Evolutionary conservation across 2,329 filamentous ascomycete genomes (phyloP), one percentile per base, ranked within the genome.

Genomic region (Penicillium nordicum): DNA sequence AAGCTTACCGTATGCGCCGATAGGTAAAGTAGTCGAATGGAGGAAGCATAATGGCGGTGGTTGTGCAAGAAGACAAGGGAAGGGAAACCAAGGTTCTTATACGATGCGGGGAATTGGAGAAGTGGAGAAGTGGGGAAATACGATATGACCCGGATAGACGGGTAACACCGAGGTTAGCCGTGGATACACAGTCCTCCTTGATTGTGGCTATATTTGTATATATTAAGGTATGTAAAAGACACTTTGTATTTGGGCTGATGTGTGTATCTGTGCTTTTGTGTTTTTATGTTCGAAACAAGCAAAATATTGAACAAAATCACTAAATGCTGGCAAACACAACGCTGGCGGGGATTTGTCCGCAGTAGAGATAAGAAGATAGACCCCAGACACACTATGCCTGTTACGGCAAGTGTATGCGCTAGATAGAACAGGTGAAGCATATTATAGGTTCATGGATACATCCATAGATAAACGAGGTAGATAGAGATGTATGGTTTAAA

Each of bases 21-120:
- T 92, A 88, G 67, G 88, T 83, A 64, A 90, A 80, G 68, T 90
- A 91, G 61, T 86, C 83, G 53, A 84, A 80, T 4, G 84, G 80
- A 55, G 80, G 80, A 68, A 83, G 73, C 72, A 77, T 82, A 11
- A 37, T 69, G 58, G 48, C 40, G 23, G 45, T 40, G 34, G 14
- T 12, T 18, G 16, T 56, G 12, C 29, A 29, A 12, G 50, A 42
- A 50, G 30, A 47, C 57, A 51, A 48, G 34, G 25, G 41, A 53
- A 57, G 56, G 57, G 48, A 29, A 27, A 16, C 32, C 18, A 18
- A 53, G 29, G 55, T 41, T 51, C 56, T 62, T 63, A 62, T 63
- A 52, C 47, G 18, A 43, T 25, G 16, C 61, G 63, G 64, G 61
- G 61, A 58, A 61, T 30, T 27, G 43, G 41, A 43, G 49, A 51